Base-by-base conservation (phyloP, 805 yeast species). In the Torulaspora gathmanii region DNA sequence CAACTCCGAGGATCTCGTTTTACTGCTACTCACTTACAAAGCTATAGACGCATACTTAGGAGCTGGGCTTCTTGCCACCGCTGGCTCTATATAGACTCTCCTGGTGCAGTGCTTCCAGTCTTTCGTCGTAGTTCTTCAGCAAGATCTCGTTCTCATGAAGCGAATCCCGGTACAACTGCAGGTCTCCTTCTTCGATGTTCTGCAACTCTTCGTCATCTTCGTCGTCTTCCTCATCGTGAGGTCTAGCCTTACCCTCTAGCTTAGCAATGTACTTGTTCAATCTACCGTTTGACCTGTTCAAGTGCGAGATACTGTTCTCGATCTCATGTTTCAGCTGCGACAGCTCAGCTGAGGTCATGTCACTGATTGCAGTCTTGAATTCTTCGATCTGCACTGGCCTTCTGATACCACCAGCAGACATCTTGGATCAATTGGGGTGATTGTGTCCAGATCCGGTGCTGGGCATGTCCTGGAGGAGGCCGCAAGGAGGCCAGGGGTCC, bases 131-230 rank as follows among this genome's bases (percentile, higher is more conserved):
- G 55, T 76, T 80, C 2, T 60, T 53, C 17, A 82, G 65, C n/a
- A 82, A 84, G 2, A 60, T 57, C 10, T 68, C 63, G 58, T 83
- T 83, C 51, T 83, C 90, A 7, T 57, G 54, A 13, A 81, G 70
- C 8, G 82, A 72, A n/a, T 78, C 83, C 5, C 54, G 58, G 61
- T 75, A 83, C 12, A 83, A 56, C 12, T 65, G 60, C n/a, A 68
- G 56, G 55, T 82, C 87, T 10, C 69, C 69, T 4, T 64, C 67
- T 16, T 68, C 67, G 23, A 65, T 61, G 9, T 63, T 56, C 17
- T 57, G 58, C 17, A 55, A 50, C 19, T 66, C 63, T 22, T 55
- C 55, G 19, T 53, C 49, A 19, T 53, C 51, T 13, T 54, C 61
- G 12, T 47, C 52, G 12, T 45, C 53, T 4, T 56, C 63, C 15